Evolutionary conservation across 306 rosid species (phyloP), one percentile per base, ranked within the genome.

Genomic region (Castanopsis chinensis): DNA sequence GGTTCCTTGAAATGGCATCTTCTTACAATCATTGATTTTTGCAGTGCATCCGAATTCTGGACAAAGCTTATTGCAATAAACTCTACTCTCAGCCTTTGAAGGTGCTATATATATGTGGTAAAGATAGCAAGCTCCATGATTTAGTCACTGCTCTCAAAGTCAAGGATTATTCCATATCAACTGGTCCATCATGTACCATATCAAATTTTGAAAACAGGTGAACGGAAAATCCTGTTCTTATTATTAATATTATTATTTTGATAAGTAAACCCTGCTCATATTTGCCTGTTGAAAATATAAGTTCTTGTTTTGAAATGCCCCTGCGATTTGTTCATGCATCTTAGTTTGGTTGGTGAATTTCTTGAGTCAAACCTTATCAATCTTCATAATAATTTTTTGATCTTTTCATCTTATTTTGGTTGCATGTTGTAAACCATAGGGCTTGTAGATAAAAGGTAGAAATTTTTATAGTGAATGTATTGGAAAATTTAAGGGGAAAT

Each of bases 41-140:
- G 82, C 88, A 92, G 96, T 81, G 87, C 74, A 60, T 85, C 58
- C 80, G 75, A 76, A 75, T 77, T 83, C 74, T 91, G 65, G 85
- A 85, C 72, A 82, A 70, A 67, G 79, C 78, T 59, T 49, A 60
- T 79, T 80, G 82, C 67, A 79, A 79, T 43, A 27, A n/a, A 52
- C 71, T 37, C 83, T 6, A 17, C 18, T 17, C 57, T 30, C 75
- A 63, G 33, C 88, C 64, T 30, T 79, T 85, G 71, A 80, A 87
- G 53, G 79, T 87, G 83, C 87, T 90, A 56, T 85, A 64, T 82
- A 75, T 90, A 63, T 76, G 86, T 19, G 85, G 86, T 84, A 86
- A 86, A 71, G 90, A 82, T 70, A 58, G 79, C 60, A 87, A 84
- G 74, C 25, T 78, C 75, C 58, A 53, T 53, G 73, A 86, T 59